phyloP scores from a whole-genome alignment of 1,284 basidiomycete species.

The Cryptococcus wingfieldii region DNA sequence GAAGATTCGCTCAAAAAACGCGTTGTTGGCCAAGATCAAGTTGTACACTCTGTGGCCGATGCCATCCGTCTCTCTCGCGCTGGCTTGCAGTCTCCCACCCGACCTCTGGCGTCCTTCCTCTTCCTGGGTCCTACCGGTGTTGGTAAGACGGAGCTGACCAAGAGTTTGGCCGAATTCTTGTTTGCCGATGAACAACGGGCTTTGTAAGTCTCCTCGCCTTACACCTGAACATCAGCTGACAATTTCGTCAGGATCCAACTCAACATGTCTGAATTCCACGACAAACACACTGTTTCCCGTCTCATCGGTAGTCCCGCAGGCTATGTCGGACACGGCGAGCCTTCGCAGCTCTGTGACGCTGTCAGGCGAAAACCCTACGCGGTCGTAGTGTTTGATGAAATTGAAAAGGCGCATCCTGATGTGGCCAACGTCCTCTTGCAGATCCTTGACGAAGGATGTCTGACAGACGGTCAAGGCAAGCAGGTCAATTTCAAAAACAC shows the following conservation, averaged over 20 bases:
- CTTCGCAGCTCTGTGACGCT: constrained; percentile 76
- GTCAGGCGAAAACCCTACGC: constrained; percentile 65
- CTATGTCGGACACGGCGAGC: constrained; percentile 88
- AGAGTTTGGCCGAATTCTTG: constrained; percentile 76
- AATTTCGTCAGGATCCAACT: constrained; percentile 64
- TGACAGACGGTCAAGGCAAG: constrained; percentile 62
- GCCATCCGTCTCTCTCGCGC: constrained; percentile 87
- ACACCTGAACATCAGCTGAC: neutral
- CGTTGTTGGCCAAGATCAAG: constrained; percentile 85
- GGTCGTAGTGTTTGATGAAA: constrained; percentile 61
- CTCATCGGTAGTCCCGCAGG: constrained; percentile 88
- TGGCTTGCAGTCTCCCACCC: constrained; percentile 76
- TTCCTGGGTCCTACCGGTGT: constrained; percentile 77
- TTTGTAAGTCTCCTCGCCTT: constrained; percentile 54
- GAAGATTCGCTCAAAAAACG: constrained; percentile 69
- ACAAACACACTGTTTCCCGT: constrained; percentile 82
- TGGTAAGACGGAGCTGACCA: constrained; percentile 79
- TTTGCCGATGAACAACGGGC: constrained; percentile 83
- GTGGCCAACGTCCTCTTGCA: constrained; percentile 88
- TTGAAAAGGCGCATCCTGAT: constrained; percentile 88
- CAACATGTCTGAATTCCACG: constrained; percentile 91
- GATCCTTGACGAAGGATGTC: constrained; percentile 82
- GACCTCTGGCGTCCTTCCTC: constrained; percentile 86
- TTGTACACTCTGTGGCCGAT: constrained; percentile 72
- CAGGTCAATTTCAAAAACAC: constrained; percentile 61